A percentile compares a stretch with the other conserved stretches of the same genome.
These are phyloP conservation scores for Aspergillus nanangensis DNA, from an alignment of 495 filamentous ascomycete species.

Conservation along the genomic window DNA sequence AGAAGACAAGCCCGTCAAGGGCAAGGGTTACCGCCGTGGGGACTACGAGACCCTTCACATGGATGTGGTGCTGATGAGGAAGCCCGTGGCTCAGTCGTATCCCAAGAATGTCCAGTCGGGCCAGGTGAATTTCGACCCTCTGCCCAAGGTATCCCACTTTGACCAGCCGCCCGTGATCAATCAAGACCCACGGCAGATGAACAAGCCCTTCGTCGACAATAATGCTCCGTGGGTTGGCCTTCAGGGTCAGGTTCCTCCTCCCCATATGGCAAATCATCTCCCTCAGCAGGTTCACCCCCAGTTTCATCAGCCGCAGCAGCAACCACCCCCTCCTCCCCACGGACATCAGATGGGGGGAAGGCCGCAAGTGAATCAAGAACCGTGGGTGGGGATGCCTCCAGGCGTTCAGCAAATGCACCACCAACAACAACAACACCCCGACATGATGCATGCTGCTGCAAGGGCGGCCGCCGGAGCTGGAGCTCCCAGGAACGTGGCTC, in stretches of 20 bases:
- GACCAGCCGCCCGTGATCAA: background rate
- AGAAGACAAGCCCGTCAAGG: constrained; percentile 17
- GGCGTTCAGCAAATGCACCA: background rate
- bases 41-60: constrained; percentile 32
- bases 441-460: background rate
- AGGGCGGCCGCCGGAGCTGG: too few species aligned
- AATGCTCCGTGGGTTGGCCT: background rate
- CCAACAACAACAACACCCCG: background rate
- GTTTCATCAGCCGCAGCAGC: constrained; percentile 7
- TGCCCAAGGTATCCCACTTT: background rate
- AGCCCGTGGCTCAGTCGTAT: constrained; percentile 12
- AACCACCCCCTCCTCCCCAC: background rate
- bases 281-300: constrained; percentile 3
- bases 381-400: constrained; percentile 5
- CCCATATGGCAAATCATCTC: background rate
- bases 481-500: too few species aligned
- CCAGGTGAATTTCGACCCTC: constrained; percentile 12
- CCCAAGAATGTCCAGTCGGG: constrained; percentile 13
- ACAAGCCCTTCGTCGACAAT: background rate
- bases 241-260: constrained; percentile 1
- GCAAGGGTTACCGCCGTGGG: constrained; percentile 22
- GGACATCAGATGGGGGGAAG: background rate
- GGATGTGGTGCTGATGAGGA: constrained; percentile 34
- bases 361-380: constrained; percentile 1
- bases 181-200: background rate